Evolutionary conservation across 2,329 filamentous ascomycete genomes (phyloP).

Genomic region (Aphanocladium album): DNA sequence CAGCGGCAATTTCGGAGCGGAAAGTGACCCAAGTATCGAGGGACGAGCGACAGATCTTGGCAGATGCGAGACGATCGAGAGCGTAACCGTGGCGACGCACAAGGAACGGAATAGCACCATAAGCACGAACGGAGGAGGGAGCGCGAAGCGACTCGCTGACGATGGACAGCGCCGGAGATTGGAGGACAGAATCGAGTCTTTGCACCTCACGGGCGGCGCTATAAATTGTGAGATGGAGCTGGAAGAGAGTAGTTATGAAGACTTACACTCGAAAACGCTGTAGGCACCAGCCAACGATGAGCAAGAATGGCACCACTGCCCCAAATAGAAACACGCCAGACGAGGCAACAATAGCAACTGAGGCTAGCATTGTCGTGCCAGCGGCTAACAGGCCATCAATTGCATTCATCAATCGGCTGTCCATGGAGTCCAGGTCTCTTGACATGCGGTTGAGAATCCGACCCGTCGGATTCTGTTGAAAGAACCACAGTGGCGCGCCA

Average conservation of each 20-base stretch:
- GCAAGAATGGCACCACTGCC: background rate
- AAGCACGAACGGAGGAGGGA: background rate
- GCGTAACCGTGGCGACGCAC: background rate
- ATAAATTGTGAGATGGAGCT: background rate
- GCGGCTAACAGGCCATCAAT: background rate
- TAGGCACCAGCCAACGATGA: constrained; percentile 1
- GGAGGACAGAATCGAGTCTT: constrained; percentile 3
- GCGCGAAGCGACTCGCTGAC: background rate
- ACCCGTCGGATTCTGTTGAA: constrained; percentile 5
- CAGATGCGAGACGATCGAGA: background rate
- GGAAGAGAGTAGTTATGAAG: background rate
- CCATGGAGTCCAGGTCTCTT: constrained; percentile 4
- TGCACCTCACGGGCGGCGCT: constrained; percentile 6
- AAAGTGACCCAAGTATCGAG: constrained; percentile 10
- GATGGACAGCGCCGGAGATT: background rate
- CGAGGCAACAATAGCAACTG: constrained; percentile 3
- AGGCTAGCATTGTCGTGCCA: constrained; percentile 4
- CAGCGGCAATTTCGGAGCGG: background rate
- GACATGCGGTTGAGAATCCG: constrained; percentile 8
- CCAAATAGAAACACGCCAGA: background rate
- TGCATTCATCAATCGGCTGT: constrained; percentile 8
- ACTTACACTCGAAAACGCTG: constrained; percentile 5
- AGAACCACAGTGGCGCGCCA: constrained; percentile 10
- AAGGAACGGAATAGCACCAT: background rate
- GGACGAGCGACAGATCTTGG: background rate